Percentiles rank a stretch among this genome's conserved stretches.
phyloP scores from a whole-genome alignment of 129 eudicot species.

The Flaveria linearis region DNA sequence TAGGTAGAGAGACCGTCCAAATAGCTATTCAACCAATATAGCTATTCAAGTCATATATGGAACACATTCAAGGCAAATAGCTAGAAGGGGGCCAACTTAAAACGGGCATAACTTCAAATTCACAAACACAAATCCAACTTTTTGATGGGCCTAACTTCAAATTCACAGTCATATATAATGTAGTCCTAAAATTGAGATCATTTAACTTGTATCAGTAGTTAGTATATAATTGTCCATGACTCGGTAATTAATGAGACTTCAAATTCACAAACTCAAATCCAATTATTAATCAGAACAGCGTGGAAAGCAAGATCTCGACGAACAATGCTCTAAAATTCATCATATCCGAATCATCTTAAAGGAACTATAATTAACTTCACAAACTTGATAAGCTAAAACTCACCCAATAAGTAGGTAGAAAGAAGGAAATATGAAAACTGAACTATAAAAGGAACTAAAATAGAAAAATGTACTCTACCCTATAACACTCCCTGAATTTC shows the following conservation, averaged over 20 bases:
- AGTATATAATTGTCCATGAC: neutral
- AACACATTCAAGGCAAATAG: no score
- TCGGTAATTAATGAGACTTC: neutral
- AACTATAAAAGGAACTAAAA: neutral
- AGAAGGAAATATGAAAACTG: neutral
- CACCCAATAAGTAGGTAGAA: neutral
- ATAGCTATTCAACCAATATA: no score
- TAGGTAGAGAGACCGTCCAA: no score
- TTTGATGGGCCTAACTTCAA: no score
- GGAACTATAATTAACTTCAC: neutral
- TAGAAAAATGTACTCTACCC: neutral
- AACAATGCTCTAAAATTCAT: neutral
- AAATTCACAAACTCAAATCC: neutral
- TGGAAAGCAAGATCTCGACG: neutral
- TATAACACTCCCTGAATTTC: neutral
- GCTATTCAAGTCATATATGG: neutral
- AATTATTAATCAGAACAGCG: neutral
- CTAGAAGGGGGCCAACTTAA: no score
- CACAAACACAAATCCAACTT: no score
- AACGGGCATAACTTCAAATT: neutral
- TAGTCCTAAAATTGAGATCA: slow-evolving; percentile 20
- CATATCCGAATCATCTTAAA: neutral
- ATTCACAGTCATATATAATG: neutral
- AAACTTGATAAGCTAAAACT: neutral
- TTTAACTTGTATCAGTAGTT: slow-evolving; percentile 4